Base-by-base conservation (phyloP, 2,329 filamentous ascomycete species). In the Alternaria incomplexa region DNA sequence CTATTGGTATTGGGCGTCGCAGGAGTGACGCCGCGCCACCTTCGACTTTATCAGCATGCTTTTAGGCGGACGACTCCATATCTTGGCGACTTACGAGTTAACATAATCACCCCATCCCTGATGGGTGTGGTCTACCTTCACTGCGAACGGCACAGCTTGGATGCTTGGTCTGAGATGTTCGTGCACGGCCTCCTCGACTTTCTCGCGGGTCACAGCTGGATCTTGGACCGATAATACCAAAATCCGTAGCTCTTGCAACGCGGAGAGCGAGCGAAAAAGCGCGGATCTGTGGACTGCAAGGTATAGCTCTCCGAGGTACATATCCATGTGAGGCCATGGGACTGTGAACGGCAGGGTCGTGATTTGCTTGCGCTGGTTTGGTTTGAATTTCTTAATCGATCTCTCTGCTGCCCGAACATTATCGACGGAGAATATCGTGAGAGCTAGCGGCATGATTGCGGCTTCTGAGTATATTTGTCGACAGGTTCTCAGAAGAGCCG, bases 401-500 rank as follows among this genome's bases (percentile, higher is more conserved):
- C 20, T 23, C 12, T 11, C 45, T 13, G 15, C 23, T 1, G 12
- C 1, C 15, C 1, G 3, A 8, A 36, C 2, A 6, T 3, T 2
- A n/a, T 2, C 9, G 4, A 13, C 45, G 20, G 25, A 17, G 32
- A 62, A 56, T 3, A 2, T 25, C 15, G 15, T 66, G 23, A 23
- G 48, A n/a, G 26, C 20, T 4, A 58, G 28, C 7, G 66, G 56
- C 10, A 66, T 32, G 3, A 20, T 4, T 2, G 57, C 54, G 12
- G 66, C 45, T 28, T 67, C 67, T 8, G 32, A 26, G 30, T 70
- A 66, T 13, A 67, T 64, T n/a, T 70, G 65, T 25, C 69, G 63
- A 17, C 63, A 65, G 12, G 44, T 46, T 5, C 30, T 40, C 6
- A 67, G 44, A 36, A 67, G 65, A 12, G 53, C 26, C 6, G 52